phyloP scores from a whole-genome alignment of 768 basidiomycete genomes.

The Crassisporium funariophilum region DNA sequence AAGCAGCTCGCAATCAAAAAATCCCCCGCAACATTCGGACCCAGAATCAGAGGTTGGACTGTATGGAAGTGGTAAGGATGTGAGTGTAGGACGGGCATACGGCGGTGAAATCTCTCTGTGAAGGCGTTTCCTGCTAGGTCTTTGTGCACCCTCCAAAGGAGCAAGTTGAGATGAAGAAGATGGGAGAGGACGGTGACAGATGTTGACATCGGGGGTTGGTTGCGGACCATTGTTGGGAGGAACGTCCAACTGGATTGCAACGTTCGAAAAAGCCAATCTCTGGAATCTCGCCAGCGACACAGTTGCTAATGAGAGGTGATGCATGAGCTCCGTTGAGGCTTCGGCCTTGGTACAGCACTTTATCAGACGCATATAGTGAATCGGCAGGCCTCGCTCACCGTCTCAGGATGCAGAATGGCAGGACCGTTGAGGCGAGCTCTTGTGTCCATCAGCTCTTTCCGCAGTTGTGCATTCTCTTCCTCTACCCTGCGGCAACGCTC shows the following conservation, averaged over 20 bases:
- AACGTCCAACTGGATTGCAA: too few relatives aligned
- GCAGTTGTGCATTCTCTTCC: slow-evolving; percentile 53
- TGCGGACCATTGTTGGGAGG: slow-evolving; percentile 15
- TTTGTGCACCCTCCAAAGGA: background rate
- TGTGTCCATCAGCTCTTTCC: slow-evolving; percentile 47
- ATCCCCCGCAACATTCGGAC: slow-evolving; percentile 52
- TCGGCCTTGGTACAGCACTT: slow-evolving; percentile 38
- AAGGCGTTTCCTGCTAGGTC: slow-evolving; percentile 30
- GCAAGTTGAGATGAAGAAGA: too few relatives aligned
- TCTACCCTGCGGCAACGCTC: slow-evolving; percentile 54
- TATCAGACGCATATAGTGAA: slow-evolving; percentile 6
- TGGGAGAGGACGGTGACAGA: slow-evolving; percentile 2
- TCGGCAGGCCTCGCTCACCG: slow-evolving; percentile 26
- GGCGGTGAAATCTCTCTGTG: slow-evolving; percentile 34
- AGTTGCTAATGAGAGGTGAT: slow-evolving; percentile 46
- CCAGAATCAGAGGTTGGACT: slow-evolving; percentile 12
- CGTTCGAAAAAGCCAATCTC: slow-evolving; percentile 40
- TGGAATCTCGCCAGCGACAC: slow-evolving; percentile 58
- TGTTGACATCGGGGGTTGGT: slow-evolving; percentile 13
- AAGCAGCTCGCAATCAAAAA: slow-evolving; percentile 49
- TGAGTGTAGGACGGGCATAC: slow-evolving; percentile 11
- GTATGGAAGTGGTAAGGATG: slow-evolving; percentile 4
- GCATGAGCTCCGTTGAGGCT: slow-evolving; percentile 54
- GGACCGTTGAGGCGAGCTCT: slow-evolving; percentile 40
- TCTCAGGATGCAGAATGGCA: slow-evolving; percentile 29